Percentiles rank a stretch among this genome's conserved stretches.
Evolutionary conservation across 495 filamentous ascomycete genomes (phyloP).

Genomic region (Sabuloglossum arenarium): DNA sequence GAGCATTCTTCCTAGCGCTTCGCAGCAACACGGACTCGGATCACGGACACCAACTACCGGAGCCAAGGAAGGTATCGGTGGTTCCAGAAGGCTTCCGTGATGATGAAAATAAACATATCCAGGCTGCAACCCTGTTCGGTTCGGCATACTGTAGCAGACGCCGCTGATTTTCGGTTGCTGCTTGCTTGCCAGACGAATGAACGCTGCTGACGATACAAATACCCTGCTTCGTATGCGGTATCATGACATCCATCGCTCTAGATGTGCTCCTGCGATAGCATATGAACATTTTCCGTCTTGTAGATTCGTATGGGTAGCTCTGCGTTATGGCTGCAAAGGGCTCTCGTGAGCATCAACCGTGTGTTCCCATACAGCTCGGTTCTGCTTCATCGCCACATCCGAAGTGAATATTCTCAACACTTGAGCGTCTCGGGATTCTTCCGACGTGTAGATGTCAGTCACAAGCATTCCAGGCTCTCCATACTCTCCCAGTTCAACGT

Average conservation of each 20-base stretch:
- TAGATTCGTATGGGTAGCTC: not conserved
- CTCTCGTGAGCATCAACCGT: not conserved
- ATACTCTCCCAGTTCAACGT: not conserved
- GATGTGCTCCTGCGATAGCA: not conserved
- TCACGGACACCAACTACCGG: not conserved
- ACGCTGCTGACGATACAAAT: not conserved
- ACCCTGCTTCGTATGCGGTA: not conserved
- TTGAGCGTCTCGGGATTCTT: not conserved
- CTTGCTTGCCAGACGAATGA: not conserved
- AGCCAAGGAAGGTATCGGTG: not conserved
- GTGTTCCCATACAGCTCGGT: not conserved
- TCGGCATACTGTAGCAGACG: not conserved
- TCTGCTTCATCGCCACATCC: not conserved
- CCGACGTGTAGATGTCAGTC: not conserved
- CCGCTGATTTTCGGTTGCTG: too few relatives aligned
- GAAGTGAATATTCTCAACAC: not conserved
- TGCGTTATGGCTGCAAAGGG: not conserved
- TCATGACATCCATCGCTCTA: not conserved
- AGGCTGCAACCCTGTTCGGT: not conserved
- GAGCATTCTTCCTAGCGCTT: not conserved
- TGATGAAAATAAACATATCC: not conserved
- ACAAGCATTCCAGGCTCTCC: too few relatives aligned
- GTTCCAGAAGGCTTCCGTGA: not conserved
- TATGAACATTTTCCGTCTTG: not conserved
- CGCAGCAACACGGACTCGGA: not conserved